phyloP scores from a whole-genome alignment of 2,329 filamentous ascomycete species.

The Trichoderma arundinaceum region DNA sequence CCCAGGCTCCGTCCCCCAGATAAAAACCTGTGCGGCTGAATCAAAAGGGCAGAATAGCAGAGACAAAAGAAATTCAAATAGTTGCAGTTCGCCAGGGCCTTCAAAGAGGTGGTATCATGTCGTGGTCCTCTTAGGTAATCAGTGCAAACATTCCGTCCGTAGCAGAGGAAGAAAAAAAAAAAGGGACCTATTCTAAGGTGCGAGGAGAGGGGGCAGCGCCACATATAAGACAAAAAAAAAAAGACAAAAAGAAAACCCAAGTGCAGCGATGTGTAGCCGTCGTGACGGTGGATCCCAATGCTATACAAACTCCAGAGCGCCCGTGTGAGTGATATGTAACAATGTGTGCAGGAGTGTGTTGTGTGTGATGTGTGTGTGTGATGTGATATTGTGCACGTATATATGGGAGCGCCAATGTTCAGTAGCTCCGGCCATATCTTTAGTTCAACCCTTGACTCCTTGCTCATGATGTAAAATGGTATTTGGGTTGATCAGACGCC shows the following conservation, averaged over 20 bases:
- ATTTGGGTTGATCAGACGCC: conserved; percentile 4
- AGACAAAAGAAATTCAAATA: conserved; percentile 23
- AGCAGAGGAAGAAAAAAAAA: conserved; percentile 12
- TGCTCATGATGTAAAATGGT: conserved; percentile 20
- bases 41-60: background rate
- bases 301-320: conserved; percentile 38
- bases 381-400: background rate
- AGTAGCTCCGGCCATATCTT: conserved; percentile 17
- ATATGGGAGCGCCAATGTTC: background rate
- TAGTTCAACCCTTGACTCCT: conserved; percentile 15
- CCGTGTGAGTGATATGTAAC: conserved; percentile 31
- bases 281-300: conserved; percentile 34
- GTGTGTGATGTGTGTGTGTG: background rate
- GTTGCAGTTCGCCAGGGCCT: conserved; percentile 19
- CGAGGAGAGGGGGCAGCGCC: conserved; percentile 3
- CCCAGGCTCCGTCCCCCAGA: background rate
- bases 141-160: conserved; percentile 4
- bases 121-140: conserved; percentile 14
- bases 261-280: conserved; percentile 14
- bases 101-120: conserved; percentile 29
- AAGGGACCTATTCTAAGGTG: conserved; percentile 17
- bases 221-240: conserved; percentile 4
- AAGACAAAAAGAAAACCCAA: conserved; percentile 18
- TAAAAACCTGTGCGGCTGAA: background rate
- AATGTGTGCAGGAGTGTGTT: background rate